Evolutionary conservation across 2,329 filamentous ascomycete genomes (phyloP).

Genomic region (Microdochium bolleyi): DNA sequence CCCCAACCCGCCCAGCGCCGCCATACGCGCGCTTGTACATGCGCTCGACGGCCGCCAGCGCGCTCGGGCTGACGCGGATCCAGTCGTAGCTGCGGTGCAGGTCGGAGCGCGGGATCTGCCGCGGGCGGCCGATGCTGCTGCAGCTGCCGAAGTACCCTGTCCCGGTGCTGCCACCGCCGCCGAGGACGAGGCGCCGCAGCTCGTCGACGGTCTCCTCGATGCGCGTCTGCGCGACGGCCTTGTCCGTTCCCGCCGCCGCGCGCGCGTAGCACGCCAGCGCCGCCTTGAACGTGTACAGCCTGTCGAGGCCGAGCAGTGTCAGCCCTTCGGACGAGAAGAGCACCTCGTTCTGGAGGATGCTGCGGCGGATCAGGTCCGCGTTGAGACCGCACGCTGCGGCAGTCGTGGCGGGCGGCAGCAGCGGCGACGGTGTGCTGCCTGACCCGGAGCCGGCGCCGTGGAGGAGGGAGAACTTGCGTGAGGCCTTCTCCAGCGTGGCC

Average conservation of each 20-base stretch:
- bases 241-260: slow-evolving; percentile 17
- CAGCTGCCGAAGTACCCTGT: slow-evolving; percentile 48
- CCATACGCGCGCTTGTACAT: slow-evolving; percentile 52
- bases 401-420: slow-evolving; percentile 32
- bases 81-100: slow-evolving; percentile 49
- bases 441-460: slow-evolving; percentile 4
- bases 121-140: slow-evolving; percentile 36
- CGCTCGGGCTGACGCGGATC: slow-evolving; percentile 41
- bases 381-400: slow-evolving; percentile 36
- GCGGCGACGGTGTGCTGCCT: not conserved
- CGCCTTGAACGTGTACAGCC: slow-evolving; percentile 56
- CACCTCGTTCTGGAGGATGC: slow-evolving; percentile 50
- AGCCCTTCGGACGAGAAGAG: slow-evolving; percentile 54
- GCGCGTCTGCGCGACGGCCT: slow-evolving; percentile 15
- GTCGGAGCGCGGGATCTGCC: slow-evolving; percentile 39
- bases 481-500: slow-evolving; percentile 42
- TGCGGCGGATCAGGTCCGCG: slow-evolving; percentile 44
- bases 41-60: slow-evolving; percentile 44
- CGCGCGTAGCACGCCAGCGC: slow-evolving; percentile 50
- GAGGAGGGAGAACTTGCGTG: slow-evolving; percentile 33
- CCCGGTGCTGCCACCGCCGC: slow-evolving; percentile 38
- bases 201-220: slow-evolving; percentile 57
- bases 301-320: slow-evolving; percentile 51
- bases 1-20: slow-evolving; percentile 33
- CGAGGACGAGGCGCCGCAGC: slow-evolving; percentile 49